Evolutionary conservation across 1,284 basidiomycete species (phyloP).

Genomic region (Earliella scabrosa): DNA sequence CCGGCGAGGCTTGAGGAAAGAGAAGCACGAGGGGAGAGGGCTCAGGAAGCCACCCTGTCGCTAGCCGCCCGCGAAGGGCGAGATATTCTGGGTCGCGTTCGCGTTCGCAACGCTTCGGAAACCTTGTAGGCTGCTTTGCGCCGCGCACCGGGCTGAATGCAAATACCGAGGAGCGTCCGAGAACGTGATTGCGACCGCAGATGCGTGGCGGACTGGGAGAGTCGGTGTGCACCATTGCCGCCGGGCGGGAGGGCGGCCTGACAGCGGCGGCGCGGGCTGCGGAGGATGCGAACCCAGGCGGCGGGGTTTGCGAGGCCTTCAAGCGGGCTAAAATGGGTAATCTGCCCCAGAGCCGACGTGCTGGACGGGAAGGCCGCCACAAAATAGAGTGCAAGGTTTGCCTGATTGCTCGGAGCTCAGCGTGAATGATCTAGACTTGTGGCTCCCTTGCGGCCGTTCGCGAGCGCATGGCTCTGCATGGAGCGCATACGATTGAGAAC

Average conservation of each 20-base stretch:
- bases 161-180: too few relatives aligned
- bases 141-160: neutral
- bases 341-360: too few relatives aligned
- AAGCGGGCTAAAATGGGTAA: too few relatives aligned
- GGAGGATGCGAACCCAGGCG: neutral
- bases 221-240: too few relatives aligned
- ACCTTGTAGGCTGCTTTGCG: neutral
- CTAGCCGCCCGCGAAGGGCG: neutral
- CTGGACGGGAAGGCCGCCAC: slow-evolving; percentile 1
- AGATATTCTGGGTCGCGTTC: neutral
- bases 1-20: neutral
- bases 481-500: too few relatives aligned
- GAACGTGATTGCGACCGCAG: too few relatives aligned
- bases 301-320: neutral
- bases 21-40: neutral
- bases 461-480: too few relatives aligned
- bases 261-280: neutral
- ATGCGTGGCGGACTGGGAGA: too few relatives aligned
- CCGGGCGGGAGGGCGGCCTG: neutral
- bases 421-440: too few relatives aligned
- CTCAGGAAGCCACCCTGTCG: neutral
- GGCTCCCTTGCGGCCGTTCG: too few relatives aligned
- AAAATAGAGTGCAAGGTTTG: slow-evolving; percentile 20
- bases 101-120: neutral
- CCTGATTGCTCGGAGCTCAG: neutral